Base-by-base conservation (phyloP, 345 rosid species). In the Eucalyptus caleyi region DNA sequence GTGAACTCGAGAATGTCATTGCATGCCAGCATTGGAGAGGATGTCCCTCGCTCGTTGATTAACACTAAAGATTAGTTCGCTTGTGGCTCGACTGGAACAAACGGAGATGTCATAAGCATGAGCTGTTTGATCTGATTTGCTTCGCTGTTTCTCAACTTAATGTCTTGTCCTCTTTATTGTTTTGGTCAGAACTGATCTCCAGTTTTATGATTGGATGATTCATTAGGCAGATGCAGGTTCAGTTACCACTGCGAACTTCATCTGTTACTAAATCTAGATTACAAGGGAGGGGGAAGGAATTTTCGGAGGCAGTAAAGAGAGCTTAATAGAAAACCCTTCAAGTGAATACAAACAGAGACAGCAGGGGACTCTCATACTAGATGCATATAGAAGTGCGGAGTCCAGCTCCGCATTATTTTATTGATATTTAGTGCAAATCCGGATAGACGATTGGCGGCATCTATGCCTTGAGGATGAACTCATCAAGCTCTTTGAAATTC, bases 401-500 rank as follows among this genome's bases (percentile, higher is more conserved):
- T 21, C 47, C 85, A 77, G 8, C 77, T 89, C 86, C 89, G 40
- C 88, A 59, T 91, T 88, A 88, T 89, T 88, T n/a, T 34, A 6
- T 56, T 49, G 87, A 59, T 21, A 3, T 77, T 40, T 40, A 77
- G 85, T 6, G 85, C 85, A 77, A 11, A 21, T 40, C 30, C 47
- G 13, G 12, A 16, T 24, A 44, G 23, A 21, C 6, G 30, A n/a
- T 49, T 32, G 49, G 27, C 15, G 44, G 50, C 54, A 32, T 91
- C 87, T 92, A 92, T 56, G 92, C 91, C 87, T 94, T 93, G 88
- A 88, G 92, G 90, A 95, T 90, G 86, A 89, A 90, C 45, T 93
- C 97, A 91, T 96, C 99, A 23, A 96, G 93, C 93, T 96, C 99
- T 82, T 86, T 59, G 92, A 97, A 95, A 94, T 97, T 96, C 94